Evolutionary conservation across 495 filamentous ascomycete genomes (phyloP).

Genomic region (Margaritispora aquatica): DNA sequence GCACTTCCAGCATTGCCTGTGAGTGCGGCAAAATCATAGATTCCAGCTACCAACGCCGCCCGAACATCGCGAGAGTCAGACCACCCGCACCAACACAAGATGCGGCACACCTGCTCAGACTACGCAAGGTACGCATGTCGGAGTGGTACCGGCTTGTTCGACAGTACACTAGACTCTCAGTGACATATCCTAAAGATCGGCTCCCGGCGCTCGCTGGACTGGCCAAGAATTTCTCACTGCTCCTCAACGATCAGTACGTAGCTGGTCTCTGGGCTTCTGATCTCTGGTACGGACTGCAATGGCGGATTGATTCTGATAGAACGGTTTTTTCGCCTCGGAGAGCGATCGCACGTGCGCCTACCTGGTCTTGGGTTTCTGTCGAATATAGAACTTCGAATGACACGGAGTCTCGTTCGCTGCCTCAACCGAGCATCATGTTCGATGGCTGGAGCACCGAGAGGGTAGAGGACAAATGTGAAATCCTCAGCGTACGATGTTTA

Average conservation of each 20-base stretch:
- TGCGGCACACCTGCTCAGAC: too few relatives aligned
- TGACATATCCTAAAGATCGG: constrained; percentile 8
- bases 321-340: neutral
- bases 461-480: neutral
- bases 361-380: constrained; percentile 11
- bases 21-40: neutral
- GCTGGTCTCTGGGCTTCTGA: constrained; percentile 4
- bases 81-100: too few relatives aligned
- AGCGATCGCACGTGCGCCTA: neutral
- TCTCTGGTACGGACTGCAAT: constrained; percentile 1
- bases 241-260: neutral
- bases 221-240: neutral
- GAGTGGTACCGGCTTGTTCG: neutral
- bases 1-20: neutral
- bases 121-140: neutral
- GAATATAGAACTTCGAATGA: neutral
- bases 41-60: neutral
- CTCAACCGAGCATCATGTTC: neutral
- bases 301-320: neutral
- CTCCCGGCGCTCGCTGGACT: neutral
- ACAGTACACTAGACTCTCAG: neutral
- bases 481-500: neutral
- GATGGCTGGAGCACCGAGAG: neutral
- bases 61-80: too few relatives aligned
- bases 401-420: neutral